Conservation (phyloP, 345 rosid genomes). For the Cochlearia excelsa region DNA sequence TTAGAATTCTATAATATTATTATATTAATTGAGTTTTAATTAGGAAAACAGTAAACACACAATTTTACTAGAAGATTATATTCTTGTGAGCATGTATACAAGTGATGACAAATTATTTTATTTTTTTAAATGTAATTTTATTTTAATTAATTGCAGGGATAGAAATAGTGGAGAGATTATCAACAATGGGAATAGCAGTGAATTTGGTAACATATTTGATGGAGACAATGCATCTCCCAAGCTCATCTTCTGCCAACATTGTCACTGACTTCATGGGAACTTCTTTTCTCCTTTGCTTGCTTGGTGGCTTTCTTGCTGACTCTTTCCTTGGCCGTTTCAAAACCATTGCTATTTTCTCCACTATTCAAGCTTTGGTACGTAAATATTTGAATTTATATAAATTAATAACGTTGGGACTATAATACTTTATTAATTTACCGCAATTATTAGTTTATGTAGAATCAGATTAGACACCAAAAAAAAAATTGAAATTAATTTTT, state of each 20-base stretch:
- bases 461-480: no score
- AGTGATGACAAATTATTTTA: no score
- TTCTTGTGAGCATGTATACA: no score
- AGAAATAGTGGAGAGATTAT: conserved; percentile 65
- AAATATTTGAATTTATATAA: neutral
- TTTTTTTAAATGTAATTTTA: no score
- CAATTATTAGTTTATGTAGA: no score
- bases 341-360: conserved; percentile 70
- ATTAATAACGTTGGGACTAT: no score
- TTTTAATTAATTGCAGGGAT: conserved; percentile 38
- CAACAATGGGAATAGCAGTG: conserved; percentile 72
- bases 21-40: no score
- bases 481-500: no score
- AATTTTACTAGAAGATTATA: no score
- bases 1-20: no score
- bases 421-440: no score
- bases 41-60: no score
- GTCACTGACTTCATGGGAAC: conserved; percentile 74
- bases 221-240: conserved; percentile 62
- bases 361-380: conserved; percentile 54
- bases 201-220: conserved; percentile 69
- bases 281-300: conserved; percentile 60
- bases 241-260: conserved; percentile 60
- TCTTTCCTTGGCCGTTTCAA: conserved; percentile 62
- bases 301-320: conserved; percentile 73